These are phyloP conservation scores for Cytospora leucostoma DNA, from an alignment of 2,329 filamentous ascomycete genomes.

Conservation along the genomic window DNA sequence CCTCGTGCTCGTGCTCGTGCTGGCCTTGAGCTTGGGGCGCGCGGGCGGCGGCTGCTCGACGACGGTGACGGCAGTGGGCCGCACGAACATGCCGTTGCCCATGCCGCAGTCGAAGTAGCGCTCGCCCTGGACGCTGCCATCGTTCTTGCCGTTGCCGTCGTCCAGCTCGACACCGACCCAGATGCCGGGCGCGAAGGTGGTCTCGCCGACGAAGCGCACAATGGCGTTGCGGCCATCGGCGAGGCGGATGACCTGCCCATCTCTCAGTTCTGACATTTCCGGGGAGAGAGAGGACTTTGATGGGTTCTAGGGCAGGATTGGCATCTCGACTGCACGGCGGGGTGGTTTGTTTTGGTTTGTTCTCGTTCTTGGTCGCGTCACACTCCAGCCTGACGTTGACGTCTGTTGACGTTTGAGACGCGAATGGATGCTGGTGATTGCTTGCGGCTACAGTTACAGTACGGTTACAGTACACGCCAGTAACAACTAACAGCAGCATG, in stretches of 20 bases:
- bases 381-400: neutral
- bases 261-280: slow-evolving; percentile 59
- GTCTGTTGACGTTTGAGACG: slow-evolving; percentile 13
- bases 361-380: too few species aligned
- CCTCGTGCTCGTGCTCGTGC: slow-evolving; percentile 42
- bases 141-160: slow-evolving; percentile 83
- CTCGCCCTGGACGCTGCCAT: slow-evolving; percentile 85
- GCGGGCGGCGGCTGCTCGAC: slow-evolving; percentile 49
- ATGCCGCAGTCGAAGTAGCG: slow-evolving; percentile 84
- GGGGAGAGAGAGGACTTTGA: slow-evolving; percentile 1
- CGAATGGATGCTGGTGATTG: too few species aligned
- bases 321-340: slow-evolving; percentile 12
- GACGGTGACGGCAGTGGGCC: slow-evolving; percentile 67
- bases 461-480: neutral
- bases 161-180: slow-evolving; percentile 92
- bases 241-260: slow-evolving; percentile 77
- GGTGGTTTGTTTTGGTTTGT: neutral
- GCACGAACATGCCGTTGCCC: slow-evolving; percentile 81
- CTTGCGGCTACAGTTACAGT: neutral
- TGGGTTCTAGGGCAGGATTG: slow-evolving; percentile 7
- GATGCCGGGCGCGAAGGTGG: slow-evolving; percentile 76
- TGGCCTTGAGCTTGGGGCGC: slow-evolving; percentile 40
- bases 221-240: slow-evolving; percentile 74
- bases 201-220: slow-evolving; percentile 79
- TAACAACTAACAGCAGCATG: neutral